These are phyloP conservation scores for Coccomyxa subellipsoidea DNA, from an alignment of 163 green algal species.

Conservation along the genomic window DNA sequence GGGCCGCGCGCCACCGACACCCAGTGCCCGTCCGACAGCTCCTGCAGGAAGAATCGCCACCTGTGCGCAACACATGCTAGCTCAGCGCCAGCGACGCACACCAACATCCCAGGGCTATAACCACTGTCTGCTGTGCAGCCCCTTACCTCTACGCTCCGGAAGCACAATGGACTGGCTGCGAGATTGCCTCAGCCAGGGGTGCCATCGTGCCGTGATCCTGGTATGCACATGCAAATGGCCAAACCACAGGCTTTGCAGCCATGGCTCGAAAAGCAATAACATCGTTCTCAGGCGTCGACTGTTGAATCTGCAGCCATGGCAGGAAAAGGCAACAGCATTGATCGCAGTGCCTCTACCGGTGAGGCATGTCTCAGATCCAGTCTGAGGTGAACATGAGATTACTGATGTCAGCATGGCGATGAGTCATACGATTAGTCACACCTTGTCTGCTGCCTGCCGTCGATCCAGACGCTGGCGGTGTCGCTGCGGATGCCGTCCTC, in stretches of 20 bases:
- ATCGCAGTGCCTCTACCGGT: too few relatives aligned
- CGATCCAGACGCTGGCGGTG: slow-evolving; percentile 20
- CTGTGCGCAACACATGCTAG: background rate
- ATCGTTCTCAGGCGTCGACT: too few relatives aligned
- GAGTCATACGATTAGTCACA: too few relatives aligned
- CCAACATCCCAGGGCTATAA: background rate
- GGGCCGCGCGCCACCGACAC: slow-evolving; percentile 56
- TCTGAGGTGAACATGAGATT: background rate
- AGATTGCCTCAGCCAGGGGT: too few relatives aligned
- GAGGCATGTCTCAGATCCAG: background rate
- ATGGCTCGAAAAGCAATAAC: too few relatives aligned
- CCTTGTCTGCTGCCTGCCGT: slow-evolving; percentile 13
- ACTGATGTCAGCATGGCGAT: background rate
- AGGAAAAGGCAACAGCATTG: too few relatives aligned
- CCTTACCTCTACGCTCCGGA: too few relatives aligned
- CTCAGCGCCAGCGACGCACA: background rate
- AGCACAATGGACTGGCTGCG: too few relatives aligned
- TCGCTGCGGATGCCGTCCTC: slow-evolving; percentile 4
- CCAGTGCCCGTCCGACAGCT: slow-evolving; percentile 49
- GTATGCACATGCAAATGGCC: too few relatives aligned
- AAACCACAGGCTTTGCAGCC: too few relatives aligned
- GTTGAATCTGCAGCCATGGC: too few relatives aligned
- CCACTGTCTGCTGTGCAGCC: background rate
- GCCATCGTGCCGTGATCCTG: too few relatives aligned
- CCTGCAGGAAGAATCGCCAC: slow-evolving; percentile 61